Base-by-base conservation (phyloP, 805 yeast species). In the Yueomyces sp. region DNA sequence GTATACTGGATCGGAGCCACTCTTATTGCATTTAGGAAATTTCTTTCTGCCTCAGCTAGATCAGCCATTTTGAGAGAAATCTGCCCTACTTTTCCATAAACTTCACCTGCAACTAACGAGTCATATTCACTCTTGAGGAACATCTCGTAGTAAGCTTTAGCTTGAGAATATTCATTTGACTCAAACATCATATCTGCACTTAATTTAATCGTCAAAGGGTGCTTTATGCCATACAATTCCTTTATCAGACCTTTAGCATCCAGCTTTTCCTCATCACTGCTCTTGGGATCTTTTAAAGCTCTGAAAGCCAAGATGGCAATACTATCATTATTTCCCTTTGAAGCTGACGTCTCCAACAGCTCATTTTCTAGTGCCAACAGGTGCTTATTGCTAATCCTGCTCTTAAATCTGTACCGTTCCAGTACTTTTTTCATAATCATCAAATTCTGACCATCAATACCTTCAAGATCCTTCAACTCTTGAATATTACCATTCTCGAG, bases 301-400 rank as follows among this genome's bases (percentile, higher is more conserved):
- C 79, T 77, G 50, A 79, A 85, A 3, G 90, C 77, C 26, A 88
- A 59, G 9, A 84, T 65, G 1, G 90, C 68, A 27, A 87, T 74
- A 0, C 96, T 95, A 59, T 86, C 85, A 49, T 77, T 74, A 52
- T 82, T 77, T 0, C 96, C 95, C 53, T 76, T 53, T 53, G 84
- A 94, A 0, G 95, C 95, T 11, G 95, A 85, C 42, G 72, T 72
- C 47, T 86, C 94, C n/a, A 87, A 72, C 26, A 88, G 59, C 49
- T 76, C 79, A 49, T 78, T 75, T 55, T 87, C 95, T 34, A 63
- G 30, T 11, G 65, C 73, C 4, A 81, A 64, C 26, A 81, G 62
- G 47, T 77, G 65, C 42, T 56, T 70, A 51, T 81, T 79, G 2
- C 74, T 67, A 0, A 80, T 67, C 46, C 79, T 79, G 1, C 88